phyloP scores from a whole-genome alignment of 140 eudicot genomes.

The Bidens hawaiensis region DNA sequence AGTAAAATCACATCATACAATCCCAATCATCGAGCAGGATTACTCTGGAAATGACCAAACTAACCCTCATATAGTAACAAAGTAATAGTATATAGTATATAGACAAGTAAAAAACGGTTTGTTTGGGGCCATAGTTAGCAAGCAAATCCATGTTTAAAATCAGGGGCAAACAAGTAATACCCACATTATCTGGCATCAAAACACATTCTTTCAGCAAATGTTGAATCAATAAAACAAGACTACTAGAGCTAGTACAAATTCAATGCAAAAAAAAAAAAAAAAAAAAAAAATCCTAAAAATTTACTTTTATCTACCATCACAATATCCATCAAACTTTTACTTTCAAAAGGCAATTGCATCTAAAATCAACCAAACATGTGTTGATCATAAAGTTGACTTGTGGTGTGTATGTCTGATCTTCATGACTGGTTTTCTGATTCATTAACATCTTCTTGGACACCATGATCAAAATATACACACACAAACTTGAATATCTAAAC shows the following conservation, averaged over 20 bases:
- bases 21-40: too few relatives aligned
- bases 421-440: too few relatives aligned
- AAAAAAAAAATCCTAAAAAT: background rate
- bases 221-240: background rate
- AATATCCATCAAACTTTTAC: background rate
- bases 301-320: background rate
- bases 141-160: background rate
- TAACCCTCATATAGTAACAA: too few relatives aligned
- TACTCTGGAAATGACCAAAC: too few relatives aligned
- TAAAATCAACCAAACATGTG: background rate
- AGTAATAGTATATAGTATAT: too few relatives aligned
- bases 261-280: background rate
- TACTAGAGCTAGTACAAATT: background rate
- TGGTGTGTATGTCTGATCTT: too few relatives aligned
- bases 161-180: background rate
- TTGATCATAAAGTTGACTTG: background rate
- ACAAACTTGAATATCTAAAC: too few relatives aligned
- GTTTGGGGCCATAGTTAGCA: too few relatives aligned
- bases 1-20: too few relatives aligned
- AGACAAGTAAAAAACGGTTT: too few relatives aligned
- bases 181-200: background rate
- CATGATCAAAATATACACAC: too few relatives aligned
- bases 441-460: too few relatives aligned
- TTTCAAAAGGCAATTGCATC: background rate
- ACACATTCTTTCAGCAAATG: background rate